Base-by-base conservation (phyloP, 371 early-diverging fungal species). In the Haplosporangium sp. region DNA sequence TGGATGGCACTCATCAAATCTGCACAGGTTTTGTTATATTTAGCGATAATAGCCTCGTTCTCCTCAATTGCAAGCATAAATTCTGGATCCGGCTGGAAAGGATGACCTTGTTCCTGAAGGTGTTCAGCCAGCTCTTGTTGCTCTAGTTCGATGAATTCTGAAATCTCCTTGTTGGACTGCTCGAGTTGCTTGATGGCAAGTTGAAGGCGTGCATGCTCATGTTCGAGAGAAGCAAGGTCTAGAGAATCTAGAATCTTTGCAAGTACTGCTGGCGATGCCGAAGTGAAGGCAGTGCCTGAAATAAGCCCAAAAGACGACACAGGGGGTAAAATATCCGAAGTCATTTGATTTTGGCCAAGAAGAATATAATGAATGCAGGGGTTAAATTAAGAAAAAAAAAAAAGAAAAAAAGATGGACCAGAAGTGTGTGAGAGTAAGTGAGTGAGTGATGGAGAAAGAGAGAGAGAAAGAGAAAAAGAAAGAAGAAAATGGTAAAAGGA, bases 51-150 rank as follows among this genome's bases (percentile, higher is more conserved):
- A 9, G 19, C 72, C 50, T 69, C 57, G 64, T 81, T 81, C 48
- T 81, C 82, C 27, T 81, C 76, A 39, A 81, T 75, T 55, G 82
- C 82, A 35, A 72, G 19, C 48, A 81, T 52, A 66, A 81, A 81
- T 55, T 81, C 82, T 34, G 82, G 82, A 44, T 81, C 81, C 5
- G 74, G 66, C 11, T 67, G 67, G 2, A 57, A n/a, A 10, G 34
- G 40, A 1, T 27, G 42, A 37, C 15, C 13, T 2, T 67, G 60
- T 34, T 57, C 44, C 20, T 61, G 35, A n/a, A 60, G 55, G 13
- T 56, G 57, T 35, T 42, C 76, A 1, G 40, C n/a, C 5, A 58
- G 39, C 38, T 81, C 72, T n/a, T 74, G 66, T 38, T 69, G 81
- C 45, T 81, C 82, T 9, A 44, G 67, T 15, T 75, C 72, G 8